These are phyloP conservation scores for Alternaria alternata DNA, from an alignment of 2,329 filamentous ascomycete species.

Conservation along the genomic window DNA sequence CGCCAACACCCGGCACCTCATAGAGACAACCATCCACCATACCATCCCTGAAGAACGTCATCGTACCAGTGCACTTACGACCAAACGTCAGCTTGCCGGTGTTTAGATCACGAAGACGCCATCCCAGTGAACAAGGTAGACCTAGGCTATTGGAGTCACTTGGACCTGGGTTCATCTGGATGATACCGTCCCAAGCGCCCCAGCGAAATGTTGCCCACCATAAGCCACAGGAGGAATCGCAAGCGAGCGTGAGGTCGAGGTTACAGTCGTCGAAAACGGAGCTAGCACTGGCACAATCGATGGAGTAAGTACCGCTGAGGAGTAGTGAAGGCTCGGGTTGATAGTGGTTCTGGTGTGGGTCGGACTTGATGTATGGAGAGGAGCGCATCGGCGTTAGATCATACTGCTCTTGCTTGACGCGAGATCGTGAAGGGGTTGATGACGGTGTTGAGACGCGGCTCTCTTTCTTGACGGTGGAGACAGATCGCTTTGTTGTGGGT, in stretches of 20 bases:
- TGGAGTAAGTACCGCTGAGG: constrained; percentile 58
- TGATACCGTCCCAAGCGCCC: constrained; percentile 53
- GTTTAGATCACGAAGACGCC: constrained; percentile 44
- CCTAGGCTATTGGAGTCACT: constrained; percentile 15
- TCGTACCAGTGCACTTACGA: constrained; percentile 44
- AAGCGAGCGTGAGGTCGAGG: constrained; percentile 48
- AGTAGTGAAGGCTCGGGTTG: constrained; percentile 14
- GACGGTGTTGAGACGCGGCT: neutral
- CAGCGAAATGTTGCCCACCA: constrained; percentile 61
- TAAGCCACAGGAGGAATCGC: constrained; percentile 33
- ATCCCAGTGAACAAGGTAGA: constrained; percentile 27
- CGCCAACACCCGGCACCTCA: constrained; percentile 35
- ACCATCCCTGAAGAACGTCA: constrained; percentile 34
- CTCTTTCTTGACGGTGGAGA: neutral
- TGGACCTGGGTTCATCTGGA: constrained; percentile 48
- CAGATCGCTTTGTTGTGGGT: neutral
- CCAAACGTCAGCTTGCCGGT: constrained; percentile 39
- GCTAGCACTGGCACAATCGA: constrained; percentile 41
- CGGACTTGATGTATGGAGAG: constrained; percentile 8
- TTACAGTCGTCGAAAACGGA: constrained; percentile 32
- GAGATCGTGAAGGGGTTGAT: constrained; percentile 15
- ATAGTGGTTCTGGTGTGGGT: neutral
- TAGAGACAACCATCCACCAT: constrained; percentile 31
- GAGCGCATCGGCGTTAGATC: neutral
- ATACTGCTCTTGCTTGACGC: constrained; percentile 17